A percentile compares a stretch with the other conserved stretches of the same genome.
phyloP scores from a whole-genome alignment of 768 basidiomycete genomes.

The Mycena epipterygia region DNA sequence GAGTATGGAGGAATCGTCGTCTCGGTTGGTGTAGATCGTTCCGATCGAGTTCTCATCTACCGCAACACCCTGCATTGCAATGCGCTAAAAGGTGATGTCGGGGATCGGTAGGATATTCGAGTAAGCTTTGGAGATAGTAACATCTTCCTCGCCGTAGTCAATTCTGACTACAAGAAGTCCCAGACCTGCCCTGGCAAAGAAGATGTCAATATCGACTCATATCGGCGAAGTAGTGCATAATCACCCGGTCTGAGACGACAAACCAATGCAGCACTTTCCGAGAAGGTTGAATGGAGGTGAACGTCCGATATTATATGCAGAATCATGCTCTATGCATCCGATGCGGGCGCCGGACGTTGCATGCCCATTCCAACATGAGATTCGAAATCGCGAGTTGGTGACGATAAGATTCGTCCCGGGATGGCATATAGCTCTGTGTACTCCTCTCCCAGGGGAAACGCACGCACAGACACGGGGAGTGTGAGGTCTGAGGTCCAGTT shows the following conservation, averaged over 20 bases:
- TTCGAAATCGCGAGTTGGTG: background rate
- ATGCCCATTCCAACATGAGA: constrained; percentile 11
- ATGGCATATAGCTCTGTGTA: background rate
- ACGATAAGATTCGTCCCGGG: constrained; percentile 23
- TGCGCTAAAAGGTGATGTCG: too few relatives aligned
- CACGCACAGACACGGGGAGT: background rate
- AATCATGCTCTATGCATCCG: background rate
- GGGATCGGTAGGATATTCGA: background rate
- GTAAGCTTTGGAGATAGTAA: constrained; percentile 1
- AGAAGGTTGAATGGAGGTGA: background rate
- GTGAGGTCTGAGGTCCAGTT: constrained; percentile 20
- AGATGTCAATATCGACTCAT: background rate
- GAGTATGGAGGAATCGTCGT: constrained; percentile 1
- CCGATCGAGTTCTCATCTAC: background rate
- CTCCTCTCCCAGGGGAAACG: background rate
- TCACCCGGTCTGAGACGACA: constrained; percentile 6
- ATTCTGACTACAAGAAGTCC: background rate
- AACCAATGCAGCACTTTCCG: background rate
- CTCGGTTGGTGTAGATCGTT: background rate
- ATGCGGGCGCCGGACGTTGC: constrained; percentile 11
- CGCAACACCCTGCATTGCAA: background rate
- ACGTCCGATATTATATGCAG: background rate
- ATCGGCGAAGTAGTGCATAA: background rate
- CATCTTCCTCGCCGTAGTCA: background rate
- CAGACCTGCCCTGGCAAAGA: background rate